phyloP scores from a whole-genome alignment of 2,329 filamentous ascomycete genomes.

The Pseudocercospora ulei region DNA sequence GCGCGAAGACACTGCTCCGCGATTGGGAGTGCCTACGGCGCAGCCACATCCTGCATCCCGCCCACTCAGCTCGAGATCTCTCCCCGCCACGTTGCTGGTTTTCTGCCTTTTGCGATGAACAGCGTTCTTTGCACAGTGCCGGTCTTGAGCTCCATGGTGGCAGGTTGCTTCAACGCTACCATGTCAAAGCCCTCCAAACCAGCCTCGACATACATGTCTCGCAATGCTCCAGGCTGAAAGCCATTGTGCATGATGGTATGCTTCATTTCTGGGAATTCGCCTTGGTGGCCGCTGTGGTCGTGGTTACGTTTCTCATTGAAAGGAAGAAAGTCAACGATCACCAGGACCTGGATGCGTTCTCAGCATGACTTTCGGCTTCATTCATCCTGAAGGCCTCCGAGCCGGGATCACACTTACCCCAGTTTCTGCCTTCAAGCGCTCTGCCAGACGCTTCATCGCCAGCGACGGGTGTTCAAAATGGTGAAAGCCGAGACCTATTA shows the following conservation, averaged over 20 bases:
- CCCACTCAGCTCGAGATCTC: conserved; percentile 18
- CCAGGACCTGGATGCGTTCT: neutral
- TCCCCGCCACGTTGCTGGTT: conserved; percentile 20
- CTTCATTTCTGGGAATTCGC: conserved; percentile 24
- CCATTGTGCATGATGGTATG: conserved; percentile 33
- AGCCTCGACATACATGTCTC: conserved; percentile 25
- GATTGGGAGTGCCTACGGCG: neutral
- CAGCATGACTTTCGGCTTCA: conserved; percentile 21
- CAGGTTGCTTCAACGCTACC: conserved; percentile 26
- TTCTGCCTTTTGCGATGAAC: conserved; percentile 31
- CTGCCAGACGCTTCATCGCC: conserved; percentile 26
- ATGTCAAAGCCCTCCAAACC: conserved; percentile 31
- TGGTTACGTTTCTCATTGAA: conserved; percentile 16
- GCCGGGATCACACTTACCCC: conserved; percentile 22
- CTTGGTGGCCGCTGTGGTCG: conserved; percentile 8
- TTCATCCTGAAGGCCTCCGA: neutral
- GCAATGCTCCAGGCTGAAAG: conserved; percentile 27
- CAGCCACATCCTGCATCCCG: conserved; percentile 14
- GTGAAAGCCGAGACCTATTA: conserved; percentile 41
- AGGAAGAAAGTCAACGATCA: conserved; percentile 31
- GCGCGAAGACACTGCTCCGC: neutral
- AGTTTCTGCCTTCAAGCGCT: conserved; percentile 26
- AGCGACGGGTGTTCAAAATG: conserved; percentile 35
- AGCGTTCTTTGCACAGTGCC: conserved; percentile 27
- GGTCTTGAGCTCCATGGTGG: conserved; percentile 26